Conservation (phyloP, 768 basidiomycete species). For the Xerocomus spinulosus region DNA sequence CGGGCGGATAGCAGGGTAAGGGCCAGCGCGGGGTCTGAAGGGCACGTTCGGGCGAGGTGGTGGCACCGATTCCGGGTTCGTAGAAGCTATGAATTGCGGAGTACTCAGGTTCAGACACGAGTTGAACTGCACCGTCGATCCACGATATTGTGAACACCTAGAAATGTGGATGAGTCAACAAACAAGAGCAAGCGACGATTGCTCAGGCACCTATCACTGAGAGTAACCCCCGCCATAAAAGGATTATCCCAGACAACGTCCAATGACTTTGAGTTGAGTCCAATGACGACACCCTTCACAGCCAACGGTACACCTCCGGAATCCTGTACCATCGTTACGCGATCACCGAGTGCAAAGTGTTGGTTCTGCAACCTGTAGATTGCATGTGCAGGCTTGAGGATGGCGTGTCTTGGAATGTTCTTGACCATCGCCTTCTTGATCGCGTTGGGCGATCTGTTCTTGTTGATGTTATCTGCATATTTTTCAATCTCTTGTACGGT, state of each 20-base stretch:
- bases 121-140: conserved; percentile 81
- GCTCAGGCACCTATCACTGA: conserved; percentile 65
- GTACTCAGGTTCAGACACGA: conserved; percentile 85
- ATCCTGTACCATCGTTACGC: conserved; percentile 95
- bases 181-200: background rate
- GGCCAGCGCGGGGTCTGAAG: conserved; percentile 67
- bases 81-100: conserved; percentile 80
- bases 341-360: conserved; percentile 80
- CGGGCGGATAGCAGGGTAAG: conserved; percentile 57
- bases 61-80: conserved; percentile 52
- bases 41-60: conserved; percentile 44
- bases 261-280: conserved; percentile 80
- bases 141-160: conserved; percentile 91
- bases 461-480: conserved; percentile 63
- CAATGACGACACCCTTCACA: conserved; percentile 91
- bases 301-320: conserved; percentile 88
- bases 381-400: conserved; percentile 90
- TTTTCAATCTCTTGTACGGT: conserved; percentile 77
- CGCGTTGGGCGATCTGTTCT: conserved; percentile 50
- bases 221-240: conserved; percentile 88
- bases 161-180: background rate
- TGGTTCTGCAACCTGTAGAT: conserved; percentile 88
- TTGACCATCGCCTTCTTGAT: conserved; percentile 95
- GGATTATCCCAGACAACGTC: conserved; percentile 96
- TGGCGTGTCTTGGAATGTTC: conserved; percentile 86